phyloP scores from a whole-genome alignment of 305 asterid genomes.

The Striga hermonthica region DNA sequence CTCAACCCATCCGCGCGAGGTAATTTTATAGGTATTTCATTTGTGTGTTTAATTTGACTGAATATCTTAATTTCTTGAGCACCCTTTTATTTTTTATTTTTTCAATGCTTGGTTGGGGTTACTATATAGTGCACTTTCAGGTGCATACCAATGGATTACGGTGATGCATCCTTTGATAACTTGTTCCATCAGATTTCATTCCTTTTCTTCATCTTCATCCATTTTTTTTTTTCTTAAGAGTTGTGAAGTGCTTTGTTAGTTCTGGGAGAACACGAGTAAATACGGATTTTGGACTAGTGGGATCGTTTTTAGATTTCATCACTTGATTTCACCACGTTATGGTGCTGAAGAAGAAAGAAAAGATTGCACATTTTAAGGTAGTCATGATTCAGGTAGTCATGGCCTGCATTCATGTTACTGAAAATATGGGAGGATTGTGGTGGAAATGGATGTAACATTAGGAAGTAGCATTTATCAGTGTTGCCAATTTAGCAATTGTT shows the following conservation, averaged over 20 bases:
- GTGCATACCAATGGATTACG: slow-evolving; percentile 7
- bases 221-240: too few species aligned
- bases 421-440: not conserved
- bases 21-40: slow-evolving; percentile 22
- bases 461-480: not conserved
- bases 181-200: not conserved
- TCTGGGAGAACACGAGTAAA: not conserved
- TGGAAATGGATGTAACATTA: not conserved
- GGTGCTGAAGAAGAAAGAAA: not conserved
- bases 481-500: not conserved
- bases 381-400: not conserved
- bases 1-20: slow-evolving; percentile 94
- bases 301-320: not conserved
- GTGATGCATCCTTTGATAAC: slow-evolving; percentile 3
- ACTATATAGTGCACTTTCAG: not conserved
- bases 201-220: not conserved
- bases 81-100: not conserved
- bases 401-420: not conserved
- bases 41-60: not conserved
- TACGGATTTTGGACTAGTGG: not conserved
- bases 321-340: not conserved
- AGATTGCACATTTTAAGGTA: not conserved
- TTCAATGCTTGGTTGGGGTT: slow-evolving; percentile 2
- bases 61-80: not conserved
- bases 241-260: not conserved